Evolutionary conservation across 352 stramenopile species (phyloP).

Genomic region (Blastocystis sp.): DNA sequence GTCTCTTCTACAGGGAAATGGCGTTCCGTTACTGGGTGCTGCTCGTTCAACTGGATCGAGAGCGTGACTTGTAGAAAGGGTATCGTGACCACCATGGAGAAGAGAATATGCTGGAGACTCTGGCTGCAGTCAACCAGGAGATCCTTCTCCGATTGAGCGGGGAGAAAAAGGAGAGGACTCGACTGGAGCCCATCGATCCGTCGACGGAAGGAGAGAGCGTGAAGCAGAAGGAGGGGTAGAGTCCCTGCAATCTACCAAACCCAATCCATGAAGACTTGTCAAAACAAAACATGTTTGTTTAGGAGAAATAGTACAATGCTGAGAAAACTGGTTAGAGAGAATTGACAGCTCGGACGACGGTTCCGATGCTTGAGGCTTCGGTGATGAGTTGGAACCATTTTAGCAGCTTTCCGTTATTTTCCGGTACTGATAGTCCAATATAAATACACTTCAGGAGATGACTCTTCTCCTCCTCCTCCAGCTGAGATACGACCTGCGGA

Average conservation of each 20-base stretch:
- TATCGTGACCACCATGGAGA: neutral
- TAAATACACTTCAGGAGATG: neutral
- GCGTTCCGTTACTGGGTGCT: constrained; percentile 25
- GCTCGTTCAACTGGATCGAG: neutral
- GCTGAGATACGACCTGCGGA: constrained; percentile 1
- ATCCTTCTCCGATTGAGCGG: neutral
- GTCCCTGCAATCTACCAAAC: neutral
- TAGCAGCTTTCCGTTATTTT: constrained; percentile 25
- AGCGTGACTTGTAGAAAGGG: neutral
- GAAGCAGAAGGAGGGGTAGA: neutral
- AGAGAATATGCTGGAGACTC: neutral
- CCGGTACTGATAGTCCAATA: constrained; percentile 13
- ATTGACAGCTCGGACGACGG: constrained; percentile 6
- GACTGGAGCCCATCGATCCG: neutral
- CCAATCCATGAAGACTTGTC: neutral
- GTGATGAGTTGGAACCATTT: neutral
- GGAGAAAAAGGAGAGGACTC: neutral
- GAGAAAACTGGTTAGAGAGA: neutral
- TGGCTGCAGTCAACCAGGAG: neutral
- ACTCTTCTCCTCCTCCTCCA: constrained; percentile 15
- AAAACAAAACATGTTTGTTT: neutral
- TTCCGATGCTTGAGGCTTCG: constrained; percentile 5
- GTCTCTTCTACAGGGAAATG: neutral
- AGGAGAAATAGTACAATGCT: too few species aligned
- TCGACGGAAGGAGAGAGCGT: neutral